phyloP scores from a whole-genome alignment of 2,329 filamentous ascomycete genomes.

The Tolypocladium capitatum region DNA sequence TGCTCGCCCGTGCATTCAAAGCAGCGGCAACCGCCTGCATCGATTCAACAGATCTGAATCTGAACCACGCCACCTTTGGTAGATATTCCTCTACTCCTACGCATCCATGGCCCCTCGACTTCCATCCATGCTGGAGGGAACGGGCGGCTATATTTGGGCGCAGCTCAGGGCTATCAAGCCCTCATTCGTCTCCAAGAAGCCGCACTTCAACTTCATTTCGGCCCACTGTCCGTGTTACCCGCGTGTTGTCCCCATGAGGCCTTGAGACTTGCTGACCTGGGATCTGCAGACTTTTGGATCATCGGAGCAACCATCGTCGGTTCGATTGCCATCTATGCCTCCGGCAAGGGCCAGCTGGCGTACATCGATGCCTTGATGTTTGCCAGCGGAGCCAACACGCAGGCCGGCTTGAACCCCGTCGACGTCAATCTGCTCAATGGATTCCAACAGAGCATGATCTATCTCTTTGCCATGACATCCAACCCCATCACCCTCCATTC shows the following conservation, averaged over 20 bases:
- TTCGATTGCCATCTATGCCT: slow-evolving; percentile 63
- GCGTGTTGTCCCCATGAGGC: background rate
- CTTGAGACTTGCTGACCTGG: slow-evolving; percentile 7
- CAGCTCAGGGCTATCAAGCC: slow-evolving; percentile 39
- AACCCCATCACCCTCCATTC: slow-evolving; percentile 79
- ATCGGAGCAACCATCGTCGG: slow-evolving; percentile 58
- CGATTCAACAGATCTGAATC: background rate
- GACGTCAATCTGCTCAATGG: slow-evolving; percentile 54
- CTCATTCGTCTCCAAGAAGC: slow-evolving; percentile 44
- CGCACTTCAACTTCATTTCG: slow-evolving; percentile 70
- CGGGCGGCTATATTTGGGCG: slow-evolving; percentile 21
- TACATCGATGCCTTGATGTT: slow-evolving; percentile 91
- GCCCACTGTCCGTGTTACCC: slow-evolving; percentile 51
- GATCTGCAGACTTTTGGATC: slow-evolving; percentile 59
- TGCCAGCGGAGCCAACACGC: slow-evolving; percentile 71
- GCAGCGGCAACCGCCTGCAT: background rate
- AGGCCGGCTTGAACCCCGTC: slow-evolving; percentile 81
- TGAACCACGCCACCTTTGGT: background rate
- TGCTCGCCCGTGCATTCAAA: background rate
- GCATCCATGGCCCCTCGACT: background rate
- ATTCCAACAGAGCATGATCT: slow-evolving; percentile 63
- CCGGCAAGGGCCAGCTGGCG: slow-evolving; percentile 40
- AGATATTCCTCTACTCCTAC: slow-evolving; percentile 1
- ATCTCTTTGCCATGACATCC: slow-evolving; percentile 56
- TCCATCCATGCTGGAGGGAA: slow-evolving; percentile 18